phyloP scores from a whole-genome alignment of 2,329 filamentous ascomycete species.

The Fonsecaea monophora region DNA sequence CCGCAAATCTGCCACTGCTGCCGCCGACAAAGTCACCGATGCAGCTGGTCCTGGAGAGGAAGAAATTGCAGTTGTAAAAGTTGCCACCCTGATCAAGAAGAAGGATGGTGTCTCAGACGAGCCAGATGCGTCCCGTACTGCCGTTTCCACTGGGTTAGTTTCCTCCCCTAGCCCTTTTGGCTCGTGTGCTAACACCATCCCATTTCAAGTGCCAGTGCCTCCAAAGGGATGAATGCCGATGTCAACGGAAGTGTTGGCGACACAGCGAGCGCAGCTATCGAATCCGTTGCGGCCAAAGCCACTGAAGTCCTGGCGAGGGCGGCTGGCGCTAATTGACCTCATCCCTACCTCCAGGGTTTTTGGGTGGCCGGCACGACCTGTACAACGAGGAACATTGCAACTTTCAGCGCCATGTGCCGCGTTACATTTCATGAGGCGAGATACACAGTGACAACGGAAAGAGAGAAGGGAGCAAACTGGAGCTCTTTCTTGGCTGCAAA shows the following conservation, averaged over 20 bases:
- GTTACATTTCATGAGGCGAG: neutral
- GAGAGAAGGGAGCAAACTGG: neutral
- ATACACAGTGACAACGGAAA: neutral
- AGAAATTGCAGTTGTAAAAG: neutral
- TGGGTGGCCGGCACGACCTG: neutral
- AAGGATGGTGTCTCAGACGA: slow-evolving; percentile 13
- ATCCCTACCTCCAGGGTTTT: neutral
- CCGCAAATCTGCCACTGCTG: slow-evolving; percentile 16
- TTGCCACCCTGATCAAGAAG: slow-evolving; percentile 21
- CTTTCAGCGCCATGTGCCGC: neutral
- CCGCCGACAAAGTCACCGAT: neutral
- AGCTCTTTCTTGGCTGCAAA: neutral
- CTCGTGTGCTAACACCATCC: neutral
- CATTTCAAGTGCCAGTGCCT: neutral
- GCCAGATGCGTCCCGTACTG: slow-evolving; percentile 12
- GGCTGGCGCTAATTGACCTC: neutral
- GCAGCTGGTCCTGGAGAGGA: neutral
- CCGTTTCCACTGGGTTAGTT: slow-evolving; percentile 4
- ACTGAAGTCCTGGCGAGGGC: neutral
- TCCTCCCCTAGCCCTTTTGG: neutral
- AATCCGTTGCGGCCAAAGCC: neutral
- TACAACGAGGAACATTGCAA: neutral
- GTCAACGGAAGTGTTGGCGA: neutral
- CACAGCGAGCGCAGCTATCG: neutral
- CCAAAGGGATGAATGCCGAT: neutral